Conservation (phyloP, 768 basidiomycete genomes). For the Agaricus blazei region DNA sequence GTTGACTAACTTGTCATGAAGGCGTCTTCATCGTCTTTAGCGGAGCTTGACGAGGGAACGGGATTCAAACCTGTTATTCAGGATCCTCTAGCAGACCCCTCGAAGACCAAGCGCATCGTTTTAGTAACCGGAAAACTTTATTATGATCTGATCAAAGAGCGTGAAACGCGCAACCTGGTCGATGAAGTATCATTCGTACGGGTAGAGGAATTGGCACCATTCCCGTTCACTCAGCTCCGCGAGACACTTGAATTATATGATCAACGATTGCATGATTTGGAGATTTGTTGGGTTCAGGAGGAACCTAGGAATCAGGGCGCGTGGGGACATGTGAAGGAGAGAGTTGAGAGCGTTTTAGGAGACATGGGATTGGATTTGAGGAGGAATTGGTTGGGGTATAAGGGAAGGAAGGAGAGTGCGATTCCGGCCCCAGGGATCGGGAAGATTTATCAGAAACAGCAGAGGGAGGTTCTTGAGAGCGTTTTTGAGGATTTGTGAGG, state of each 20-base stretch:
- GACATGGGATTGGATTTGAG: slow-evolving; percentile 23
- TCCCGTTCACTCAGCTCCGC: slow-evolving; percentile 63
- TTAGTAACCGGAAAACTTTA: slow-evolving; percentile 81
- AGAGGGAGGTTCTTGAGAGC: slow-evolving; percentile 51
- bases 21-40: slow-evolving; percentile 68
- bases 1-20: slow-evolving; percentile 20
- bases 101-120: slow-evolving; percentile 56
- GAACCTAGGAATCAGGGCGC: slow-evolving; percentile 88
- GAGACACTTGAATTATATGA: slow-evolving; percentile 42
- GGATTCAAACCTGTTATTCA: slow-evolving; percentile 65
- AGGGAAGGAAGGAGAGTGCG: slow-evolving; percentile 67
- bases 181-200: slow-evolving; percentile 62
- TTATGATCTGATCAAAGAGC: slow-evolving; percentile 78
- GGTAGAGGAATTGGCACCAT: slow-evolving; percentile 85
- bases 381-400: slow-evolving; percentile 36
- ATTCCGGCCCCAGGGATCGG: slow-evolving; percentile 78
- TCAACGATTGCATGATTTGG: slow-evolving; percentile 20
- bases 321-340: slow-evolving; percentile 57
- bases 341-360: slow-evolving; percentile 50
- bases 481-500: slow-evolving; percentile 46
- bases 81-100: slow-evolving; percentile 36
- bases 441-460: slow-evolving; percentile 60
- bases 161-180: slow-evolving; percentile 43
- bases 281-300: slow-evolving; percentile 75
- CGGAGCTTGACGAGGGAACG: slow-evolving; percentile 55